Conservation (phyloP, 306 rosid genomes). For the Echinosophora koreensis region DNA sequence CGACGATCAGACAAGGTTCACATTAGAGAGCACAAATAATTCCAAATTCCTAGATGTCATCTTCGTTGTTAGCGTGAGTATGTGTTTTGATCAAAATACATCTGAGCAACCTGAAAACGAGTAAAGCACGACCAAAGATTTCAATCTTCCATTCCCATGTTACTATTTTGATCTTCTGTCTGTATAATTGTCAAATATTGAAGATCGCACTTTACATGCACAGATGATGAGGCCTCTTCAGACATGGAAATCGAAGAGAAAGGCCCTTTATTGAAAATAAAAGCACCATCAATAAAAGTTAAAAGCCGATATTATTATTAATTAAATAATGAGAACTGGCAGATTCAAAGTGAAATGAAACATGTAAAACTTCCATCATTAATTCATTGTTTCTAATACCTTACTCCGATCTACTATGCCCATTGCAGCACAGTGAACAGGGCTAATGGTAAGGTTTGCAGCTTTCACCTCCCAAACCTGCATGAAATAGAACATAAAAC, state of each 20-base stretch:
- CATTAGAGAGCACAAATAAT: no score
- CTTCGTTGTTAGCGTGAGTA: no score
- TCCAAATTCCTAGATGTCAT: no score
- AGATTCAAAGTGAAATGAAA: slow-evolving; percentile 25
- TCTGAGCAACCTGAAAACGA: slow-evolving; percentile 78
- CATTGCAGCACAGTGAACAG: slow-evolving; percentile 87
- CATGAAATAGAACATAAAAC: slow-evolving; percentile 26
- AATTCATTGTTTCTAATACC: slow-evolving; percentile 62
- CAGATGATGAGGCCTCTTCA: slow-evolving; percentile 86
- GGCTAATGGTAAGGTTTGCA: slow-evolving; percentile 94
- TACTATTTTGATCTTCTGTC: slow-evolving; percentile 17
- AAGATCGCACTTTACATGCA: slow-evolving; percentile 58
- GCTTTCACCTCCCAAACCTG: slow-evolving; percentile 99
- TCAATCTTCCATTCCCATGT: slow-evolving; percentile 15
- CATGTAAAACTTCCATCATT: slow-evolving; percentile 10
- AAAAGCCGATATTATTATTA: slow-evolving; percentile 29
- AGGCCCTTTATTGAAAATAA: slow-evolving; percentile 64
- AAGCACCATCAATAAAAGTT: slow-evolving; percentile 37
- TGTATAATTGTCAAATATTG: slow-evolving; percentile 21
- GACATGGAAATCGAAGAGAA: slow-evolving; percentile 92
- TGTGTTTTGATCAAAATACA: slow-evolving; percentile 51
- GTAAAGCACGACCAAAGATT: slow-evolving; percentile 7
- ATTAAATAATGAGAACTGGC: slow-evolving; percentile 18
- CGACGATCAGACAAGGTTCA: no score
- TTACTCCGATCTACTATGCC: slow-evolving; percentile 80